These are phyloP conservation scores for Pleurotus pulmonarius DNA, from an alignment of 768 basidiomycete species.

Conservation along the genomic window DNA sequence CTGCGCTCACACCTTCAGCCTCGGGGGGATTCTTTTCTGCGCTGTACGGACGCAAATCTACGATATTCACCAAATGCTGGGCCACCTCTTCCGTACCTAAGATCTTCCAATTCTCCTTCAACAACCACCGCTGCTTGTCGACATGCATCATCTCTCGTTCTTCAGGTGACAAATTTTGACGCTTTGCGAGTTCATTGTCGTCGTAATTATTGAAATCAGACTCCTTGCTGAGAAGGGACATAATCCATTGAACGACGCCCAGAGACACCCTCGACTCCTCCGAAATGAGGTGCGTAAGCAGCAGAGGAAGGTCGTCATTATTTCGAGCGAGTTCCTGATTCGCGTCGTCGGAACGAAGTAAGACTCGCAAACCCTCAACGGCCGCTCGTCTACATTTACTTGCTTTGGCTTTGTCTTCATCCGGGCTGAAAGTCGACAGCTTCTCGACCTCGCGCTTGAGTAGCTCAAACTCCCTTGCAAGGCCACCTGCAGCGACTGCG, in stretches of 20 bases:
- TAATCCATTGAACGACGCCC: conserved; percentile 9
- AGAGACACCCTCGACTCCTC: conserved; percentile 12
- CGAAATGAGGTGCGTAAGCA: conserved; percentile 10
- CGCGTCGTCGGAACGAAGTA: conserved; percentile 13
- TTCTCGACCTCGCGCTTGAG: conserved; percentile 7
- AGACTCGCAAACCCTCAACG: conserved; percentile 12
- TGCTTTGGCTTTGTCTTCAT: not conserved
- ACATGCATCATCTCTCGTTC: conserved; percentile 3
- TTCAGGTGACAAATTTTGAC: not conserved
- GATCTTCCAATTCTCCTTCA: not conserved
- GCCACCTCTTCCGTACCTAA: not conserved
- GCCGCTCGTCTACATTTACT: conserved; percentile 5
- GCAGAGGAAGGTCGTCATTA: conserved; percentile 7
- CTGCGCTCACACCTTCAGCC: not conserved
- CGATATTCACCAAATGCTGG: not conserved
- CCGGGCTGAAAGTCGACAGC: not conserved
- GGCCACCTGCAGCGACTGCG: conserved; percentile 16
- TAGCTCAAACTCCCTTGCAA: conserved; percentile 8
- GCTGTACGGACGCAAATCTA: not conserved
- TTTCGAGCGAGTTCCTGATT: conserved; percentile 11
- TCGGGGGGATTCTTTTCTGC: not conserved
- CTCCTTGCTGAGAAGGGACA: conserved; percentile 7
- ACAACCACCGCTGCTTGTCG: not conserved
- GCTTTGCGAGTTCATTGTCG: conserved; percentile 2
- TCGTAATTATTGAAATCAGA: not conserved